These are phyloP conservation scores for Aspergillus quadricinctus DNA, from an alignment of 2,329 filamentous ascomycete genomes.

Conservation along the genomic window DNA sequence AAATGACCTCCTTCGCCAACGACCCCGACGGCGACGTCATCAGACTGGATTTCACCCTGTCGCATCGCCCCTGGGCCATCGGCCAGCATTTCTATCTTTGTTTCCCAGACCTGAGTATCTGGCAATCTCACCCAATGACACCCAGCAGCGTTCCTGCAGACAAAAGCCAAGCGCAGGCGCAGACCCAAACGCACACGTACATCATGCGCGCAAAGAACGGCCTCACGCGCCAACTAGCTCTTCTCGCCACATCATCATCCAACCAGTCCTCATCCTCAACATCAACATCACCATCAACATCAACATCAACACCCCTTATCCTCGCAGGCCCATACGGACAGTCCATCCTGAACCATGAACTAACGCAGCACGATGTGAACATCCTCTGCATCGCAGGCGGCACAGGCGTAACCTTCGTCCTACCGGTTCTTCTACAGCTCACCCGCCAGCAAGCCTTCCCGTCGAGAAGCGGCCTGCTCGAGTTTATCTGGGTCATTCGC, in stretches of 20 bases:
- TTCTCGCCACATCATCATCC: slow-evolving; percentile 15
- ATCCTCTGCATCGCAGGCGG: slow-evolving; percentile 55
- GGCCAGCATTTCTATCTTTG: slow-evolving; percentile 70
- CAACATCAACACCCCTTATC: slow-evolving; percentile 54
- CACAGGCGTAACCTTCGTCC: slow-evolving; percentile 55
- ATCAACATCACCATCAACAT: too few species aligned
- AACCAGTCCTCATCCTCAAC: too few species aligned
- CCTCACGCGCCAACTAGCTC: slow-evolving; percentile 21
- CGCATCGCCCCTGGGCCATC: slow-evolving; percentile 58
- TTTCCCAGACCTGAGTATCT: slow-evolving; percentile 62
- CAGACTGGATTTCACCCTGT: slow-evolving; percentile 61
- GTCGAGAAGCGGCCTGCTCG: slow-evolving; percentile 43
- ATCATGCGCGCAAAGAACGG: slow-evolving; percentile 50
- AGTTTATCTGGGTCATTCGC: slow-evolving; percentile 64
- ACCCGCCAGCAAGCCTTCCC: slow-evolving; percentile 14
- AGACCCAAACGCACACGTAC: slow-evolving; percentile 25
- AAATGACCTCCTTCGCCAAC: slow-evolving; percentile 52
- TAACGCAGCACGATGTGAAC: slow-evolving; percentile 32
- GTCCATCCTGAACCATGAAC: slow-evolving; percentile 40
- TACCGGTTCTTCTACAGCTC: slow-evolving; percentile 46
- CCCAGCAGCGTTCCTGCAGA: slow-evolving; percentile 52
- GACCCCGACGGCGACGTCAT: slow-evolving; percentile 58
- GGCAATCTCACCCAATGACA: slow-evolving; percentile 71
- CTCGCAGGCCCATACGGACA: slow-evolving; percentile 62
- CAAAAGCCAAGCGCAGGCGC: slow-evolving; percentile 13